These are phyloP conservation scores for Saturnispora quitensis DNA, from an alignment of 805 yeast genomes.

Conservation along the genomic window DNA sequence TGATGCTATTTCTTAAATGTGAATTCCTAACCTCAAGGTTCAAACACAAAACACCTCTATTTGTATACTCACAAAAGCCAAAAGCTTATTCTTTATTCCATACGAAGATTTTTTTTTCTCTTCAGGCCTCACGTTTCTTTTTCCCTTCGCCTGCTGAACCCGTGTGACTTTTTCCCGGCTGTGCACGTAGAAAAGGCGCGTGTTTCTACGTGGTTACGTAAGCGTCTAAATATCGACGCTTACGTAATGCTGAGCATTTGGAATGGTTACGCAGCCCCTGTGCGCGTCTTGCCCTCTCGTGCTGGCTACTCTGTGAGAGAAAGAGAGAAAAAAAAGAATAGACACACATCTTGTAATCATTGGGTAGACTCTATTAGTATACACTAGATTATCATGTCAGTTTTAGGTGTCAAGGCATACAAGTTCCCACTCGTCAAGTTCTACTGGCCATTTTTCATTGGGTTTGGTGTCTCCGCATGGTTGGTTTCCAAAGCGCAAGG, in stretches of 20 bases:
- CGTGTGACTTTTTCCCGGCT: background rate
- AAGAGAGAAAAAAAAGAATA: background rate
- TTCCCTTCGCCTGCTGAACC: background rate
- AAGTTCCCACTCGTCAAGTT: constrained; percentile 42
- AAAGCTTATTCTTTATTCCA: background rate
- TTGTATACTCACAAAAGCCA: background rate
- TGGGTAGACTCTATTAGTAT: background rate
- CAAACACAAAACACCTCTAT: background rate
- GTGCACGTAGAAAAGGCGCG: background rate
- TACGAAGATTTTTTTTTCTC: background rate
- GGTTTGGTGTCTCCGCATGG: constrained; percentile 63
- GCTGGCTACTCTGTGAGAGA: background rate
- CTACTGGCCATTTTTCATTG: constrained; percentile 85
- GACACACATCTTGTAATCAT: background rate
- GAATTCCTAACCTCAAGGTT: background rate
- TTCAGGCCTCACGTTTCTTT: background rate
- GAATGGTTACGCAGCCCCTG: background rate
- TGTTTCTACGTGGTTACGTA: background rate
- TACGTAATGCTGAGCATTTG: background rate
- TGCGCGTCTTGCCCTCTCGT: background rate
- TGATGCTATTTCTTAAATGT: background rate
- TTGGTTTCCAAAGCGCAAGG: constrained; percentile 60
- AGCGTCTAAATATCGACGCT: background rate
- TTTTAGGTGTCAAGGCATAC: constrained; percentile 29
- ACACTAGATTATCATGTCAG: constrained; percentile 19